Conservation (phyloP, 2,329 filamentous ascomycete genomes). For the Talaromyces sp. region DNA sequence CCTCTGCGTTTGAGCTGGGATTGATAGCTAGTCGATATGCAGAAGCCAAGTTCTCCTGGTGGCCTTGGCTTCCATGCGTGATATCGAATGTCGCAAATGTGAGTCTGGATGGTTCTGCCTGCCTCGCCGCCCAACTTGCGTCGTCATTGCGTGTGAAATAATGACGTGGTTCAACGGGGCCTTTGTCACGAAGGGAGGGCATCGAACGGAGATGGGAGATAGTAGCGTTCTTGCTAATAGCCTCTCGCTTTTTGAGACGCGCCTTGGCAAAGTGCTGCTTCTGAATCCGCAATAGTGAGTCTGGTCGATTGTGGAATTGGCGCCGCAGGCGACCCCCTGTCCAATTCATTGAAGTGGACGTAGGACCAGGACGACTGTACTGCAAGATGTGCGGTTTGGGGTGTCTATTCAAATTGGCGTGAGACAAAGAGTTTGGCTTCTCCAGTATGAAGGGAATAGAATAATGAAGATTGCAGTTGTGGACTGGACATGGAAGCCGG, state of each 20-base stretch:
- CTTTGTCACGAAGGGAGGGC: neutral
- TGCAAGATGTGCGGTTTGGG: neutral
- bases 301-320: conserved; percentile 28
- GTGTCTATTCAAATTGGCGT: neutral
- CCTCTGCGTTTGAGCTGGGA: neutral
- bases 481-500: neutral
- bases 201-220: neutral
- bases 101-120: neutral
- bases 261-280: conserved; percentile 31
- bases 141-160: neutral
- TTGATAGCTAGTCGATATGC: neutral
- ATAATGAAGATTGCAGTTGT: neutral
- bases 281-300: conserved; percentile 20
- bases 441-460: neutral
- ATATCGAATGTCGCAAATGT: neutral
- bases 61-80: neutral
- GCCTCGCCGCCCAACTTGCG: neutral
- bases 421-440: neutral
- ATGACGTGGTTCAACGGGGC: neutral
- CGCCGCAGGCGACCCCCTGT: conserved; percentile 38
- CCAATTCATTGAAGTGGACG: conserved; percentile 35
- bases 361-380: neutral
- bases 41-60: neutral
- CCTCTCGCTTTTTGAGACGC: conserved; percentile 15
- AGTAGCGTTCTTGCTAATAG: conserved; percentile 5